Conservation (phyloP, 495 filamentous ascomycete genomes). For the Aspergillus saccharolyticus region DNA sequence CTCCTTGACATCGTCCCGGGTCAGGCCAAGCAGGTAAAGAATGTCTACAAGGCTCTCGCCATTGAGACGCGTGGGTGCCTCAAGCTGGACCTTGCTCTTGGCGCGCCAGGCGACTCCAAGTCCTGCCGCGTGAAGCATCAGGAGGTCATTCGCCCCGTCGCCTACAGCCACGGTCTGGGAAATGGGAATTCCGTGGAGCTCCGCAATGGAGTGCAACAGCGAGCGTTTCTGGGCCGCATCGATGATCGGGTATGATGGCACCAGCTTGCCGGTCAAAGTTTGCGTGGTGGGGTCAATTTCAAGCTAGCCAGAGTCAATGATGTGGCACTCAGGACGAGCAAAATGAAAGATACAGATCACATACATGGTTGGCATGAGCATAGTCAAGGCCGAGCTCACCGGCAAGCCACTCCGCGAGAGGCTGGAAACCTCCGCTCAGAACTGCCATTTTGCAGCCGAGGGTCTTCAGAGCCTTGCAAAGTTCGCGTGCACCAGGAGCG, state of each 20-base stretch:
- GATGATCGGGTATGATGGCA: conserved; percentile 64
- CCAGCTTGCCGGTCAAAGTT: conserved; percentile 76
- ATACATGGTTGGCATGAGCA: conserved; percentile 76
- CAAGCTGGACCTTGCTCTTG: conserved; percentile 84
- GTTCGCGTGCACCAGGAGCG: conserved; percentile 70
- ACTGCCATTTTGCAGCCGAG: conserved; percentile 83
- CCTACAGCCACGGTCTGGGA: conserved; percentile 82
- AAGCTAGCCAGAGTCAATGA: conserved; percentile 40
- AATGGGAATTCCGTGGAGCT: conserved; percentile 61
- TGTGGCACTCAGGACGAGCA: background rate
- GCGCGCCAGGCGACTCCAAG: conserved; percentile 91
- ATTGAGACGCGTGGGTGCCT: conserved; percentile 78
- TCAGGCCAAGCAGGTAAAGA: conserved; percentile 77
- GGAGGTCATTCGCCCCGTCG: conserved; percentile 91
- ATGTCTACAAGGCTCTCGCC: conserved; percentile 73
- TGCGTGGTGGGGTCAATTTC: conserved; percentile 59
- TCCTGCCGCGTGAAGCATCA: conserved; percentile 86
- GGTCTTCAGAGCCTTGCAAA: conserved; percentile 65
- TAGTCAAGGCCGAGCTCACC: conserved; percentile 76
- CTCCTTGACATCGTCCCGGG: conserved; percentile 56
- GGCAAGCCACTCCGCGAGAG: conserved; percentile 81
- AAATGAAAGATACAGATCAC: conserved; percentile 6
- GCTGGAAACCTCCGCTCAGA: conserved; percentile 85
- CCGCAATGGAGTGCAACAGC: conserved; percentile 71
- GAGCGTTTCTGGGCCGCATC: conserved; percentile 74